A percentile compares a stretch with the other conserved stretches of the same genome.
Evolutionary conservation across 176 grass and related monocot genomes (phyloP).

Genomic region (Bromus sterilis): DNA sequence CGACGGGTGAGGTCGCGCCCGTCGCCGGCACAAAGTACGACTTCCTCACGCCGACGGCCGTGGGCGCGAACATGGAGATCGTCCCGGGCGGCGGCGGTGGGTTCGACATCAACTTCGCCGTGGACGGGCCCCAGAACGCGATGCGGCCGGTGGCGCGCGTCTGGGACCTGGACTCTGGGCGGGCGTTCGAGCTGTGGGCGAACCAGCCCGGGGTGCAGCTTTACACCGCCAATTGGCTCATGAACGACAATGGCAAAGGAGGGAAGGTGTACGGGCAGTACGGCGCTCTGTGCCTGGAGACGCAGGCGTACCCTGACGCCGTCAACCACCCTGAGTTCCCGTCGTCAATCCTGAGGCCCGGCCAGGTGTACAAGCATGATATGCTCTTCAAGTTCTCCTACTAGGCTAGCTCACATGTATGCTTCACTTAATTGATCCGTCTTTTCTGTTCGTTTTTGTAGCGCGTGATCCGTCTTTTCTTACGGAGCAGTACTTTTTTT

Average conservation of each 20-base stretch:
- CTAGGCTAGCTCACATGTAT: neutral
- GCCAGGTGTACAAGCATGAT: conserved; percentile 48
- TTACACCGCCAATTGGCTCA: conserved; percentile 56
- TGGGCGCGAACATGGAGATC: conserved; percentile 38
- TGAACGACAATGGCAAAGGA: conserved; percentile 39
- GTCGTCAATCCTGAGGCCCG: conserved; percentile 47
- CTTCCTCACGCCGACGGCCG: conserved; percentile 11
- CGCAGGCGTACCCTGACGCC: conserved; percentile 81
- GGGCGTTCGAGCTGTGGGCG: conserved; percentile 57
- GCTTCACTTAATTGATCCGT: neutral
- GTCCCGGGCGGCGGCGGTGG: conserved; percentile 30
- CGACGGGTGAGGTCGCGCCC: neutral
- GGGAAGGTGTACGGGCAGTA: conserved; percentile 40
- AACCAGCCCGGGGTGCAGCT: conserved; percentile 88
- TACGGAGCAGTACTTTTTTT: no score
- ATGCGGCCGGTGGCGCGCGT: conserved; percentile 37
- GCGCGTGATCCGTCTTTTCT: neutral
- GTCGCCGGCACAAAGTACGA: conserved; percentile 58
- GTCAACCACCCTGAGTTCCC: conserved; percentile 77
- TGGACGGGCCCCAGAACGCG: neutral
- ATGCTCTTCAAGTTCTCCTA: conserved; percentile 43
- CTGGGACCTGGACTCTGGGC: conserved; percentile 3
- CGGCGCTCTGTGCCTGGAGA: conserved; percentile 68
- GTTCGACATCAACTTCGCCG: conserved; percentile 62
- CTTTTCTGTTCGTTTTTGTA: neutral